phyloP scores from a whole-genome alignment of 2,329 filamentous ascomycete species.

The Colletotrichum chlorophyti region DNA sequence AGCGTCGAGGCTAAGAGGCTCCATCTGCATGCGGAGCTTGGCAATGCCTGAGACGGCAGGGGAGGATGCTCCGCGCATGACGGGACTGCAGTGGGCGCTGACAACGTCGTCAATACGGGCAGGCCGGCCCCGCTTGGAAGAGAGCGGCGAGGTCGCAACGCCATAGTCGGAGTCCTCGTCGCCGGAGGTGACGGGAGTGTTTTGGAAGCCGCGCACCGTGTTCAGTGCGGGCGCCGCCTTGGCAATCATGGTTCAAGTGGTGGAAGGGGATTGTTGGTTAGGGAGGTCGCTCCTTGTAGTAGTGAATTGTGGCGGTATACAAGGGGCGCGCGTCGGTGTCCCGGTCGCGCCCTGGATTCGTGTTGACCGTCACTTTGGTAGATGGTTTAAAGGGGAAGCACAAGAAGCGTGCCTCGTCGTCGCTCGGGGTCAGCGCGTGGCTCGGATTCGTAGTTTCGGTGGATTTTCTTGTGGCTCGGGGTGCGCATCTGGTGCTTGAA shows the following conservation, averaged over 20 bases:
- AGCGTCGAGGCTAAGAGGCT: constrained; percentile 73
- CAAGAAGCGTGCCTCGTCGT: constrained; percentile 57
- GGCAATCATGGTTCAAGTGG: constrained; percentile 48
- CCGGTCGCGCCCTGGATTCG: constrained; percentile 23
- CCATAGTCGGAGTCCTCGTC: constrained; percentile 65
- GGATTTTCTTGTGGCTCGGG: constrained; percentile 55
- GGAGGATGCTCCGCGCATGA: constrained; percentile 58
- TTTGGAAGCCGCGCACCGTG: constrained; percentile 63
- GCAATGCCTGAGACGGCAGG: constrained; percentile 76
- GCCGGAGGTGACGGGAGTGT: constrained; percentile 60
- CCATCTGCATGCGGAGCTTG: constrained; percentile 81
- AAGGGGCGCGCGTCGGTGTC: constrained; percentile 24
- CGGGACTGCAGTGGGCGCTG: constrained; percentile 69
- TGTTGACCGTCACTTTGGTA: constrained; percentile 20
- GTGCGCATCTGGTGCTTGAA: constrained; percentile 66
- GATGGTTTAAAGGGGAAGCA: constrained; percentile 25
- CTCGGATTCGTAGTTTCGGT: constrained; percentile 57
- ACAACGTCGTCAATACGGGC: constrained; percentile 61
- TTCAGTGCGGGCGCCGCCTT: constrained; percentile 56
- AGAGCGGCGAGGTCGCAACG: constrained; percentile 28
- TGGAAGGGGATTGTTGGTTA: background rate
- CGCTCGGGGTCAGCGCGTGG: constrained; percentile 65
- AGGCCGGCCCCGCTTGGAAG: constrained; percentile 39
- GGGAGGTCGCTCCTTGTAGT: constrained; percentile 21
- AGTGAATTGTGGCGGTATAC: constrained; percentile 38